Conservation (phyloP, 108 stramenopile genomes). For the Cyclotella baltica region DNA sequence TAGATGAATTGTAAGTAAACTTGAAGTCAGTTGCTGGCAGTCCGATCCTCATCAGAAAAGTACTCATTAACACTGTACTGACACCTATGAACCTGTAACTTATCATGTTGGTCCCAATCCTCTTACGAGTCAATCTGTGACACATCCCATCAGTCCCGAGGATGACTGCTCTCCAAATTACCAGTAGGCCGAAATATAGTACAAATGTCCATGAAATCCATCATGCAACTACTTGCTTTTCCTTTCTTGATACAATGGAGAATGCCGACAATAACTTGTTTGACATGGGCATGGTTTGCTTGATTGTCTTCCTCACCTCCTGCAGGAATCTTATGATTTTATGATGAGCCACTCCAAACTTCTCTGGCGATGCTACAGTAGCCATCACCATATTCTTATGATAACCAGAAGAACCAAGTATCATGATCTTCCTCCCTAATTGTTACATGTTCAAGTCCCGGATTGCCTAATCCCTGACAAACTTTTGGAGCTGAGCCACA, state of each 20-base stretch:
- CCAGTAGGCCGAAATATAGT: not conserved
- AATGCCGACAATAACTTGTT: not conserved
- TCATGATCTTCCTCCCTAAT: not conserved
- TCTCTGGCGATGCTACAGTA: not conserved
- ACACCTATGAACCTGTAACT: not conserved
- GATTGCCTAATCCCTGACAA: not conserved
- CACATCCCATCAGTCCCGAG: not conserved
- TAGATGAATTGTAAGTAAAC: not conserved
- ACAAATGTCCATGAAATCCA: not conserved
- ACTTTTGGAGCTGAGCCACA: too few species aligned
- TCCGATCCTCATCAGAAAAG: constrained; percentile 1
- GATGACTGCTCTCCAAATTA: not conserved
- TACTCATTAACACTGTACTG: not conserved
- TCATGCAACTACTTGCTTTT: not conserved
- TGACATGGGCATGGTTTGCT: not conserved
- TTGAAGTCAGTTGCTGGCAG: not conserved
- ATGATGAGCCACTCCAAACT: not conserved
- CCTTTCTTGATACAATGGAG: not conserved
- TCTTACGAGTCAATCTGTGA: not conserved
- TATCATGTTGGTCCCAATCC: not conserved
- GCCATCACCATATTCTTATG: not conserved
- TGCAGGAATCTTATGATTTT: not conserved
- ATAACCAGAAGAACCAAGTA: not conserved
- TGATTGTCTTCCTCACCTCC: not conserved
- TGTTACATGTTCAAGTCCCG: not conserved